These are phyloP conservation scores for Penicillium turbatum DNA, from an alignment of 495 filamentous ascomycete species.

Conservation along the genomic window DNA sequence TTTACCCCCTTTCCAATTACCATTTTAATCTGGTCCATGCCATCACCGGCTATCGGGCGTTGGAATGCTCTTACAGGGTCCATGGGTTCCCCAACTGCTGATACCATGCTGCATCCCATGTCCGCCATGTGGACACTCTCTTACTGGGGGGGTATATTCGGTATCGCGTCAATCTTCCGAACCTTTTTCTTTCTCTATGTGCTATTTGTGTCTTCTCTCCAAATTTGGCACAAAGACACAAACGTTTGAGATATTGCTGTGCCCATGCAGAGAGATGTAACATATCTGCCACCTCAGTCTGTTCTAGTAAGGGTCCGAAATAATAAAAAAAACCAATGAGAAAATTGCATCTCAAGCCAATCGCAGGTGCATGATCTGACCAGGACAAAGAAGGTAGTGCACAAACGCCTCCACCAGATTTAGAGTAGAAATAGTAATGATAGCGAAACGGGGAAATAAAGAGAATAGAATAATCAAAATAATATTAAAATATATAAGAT, in stretches of 20 bases:
- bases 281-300: neutral
- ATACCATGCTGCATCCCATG: neutral
- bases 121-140: neutral
- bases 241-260: neutral
- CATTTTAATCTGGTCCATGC: slow-evolving; percentile 14
- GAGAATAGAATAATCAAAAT: slow-evolving; percentile 4
- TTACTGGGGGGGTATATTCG: neutral
- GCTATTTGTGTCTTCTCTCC: neutral
- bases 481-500: slow-evolving; percentile 9
- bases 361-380: neutral
- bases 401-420: slow-evolving; percentile 3
- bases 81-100: neutral
- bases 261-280: neutral
- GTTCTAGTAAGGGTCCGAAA: neutral
- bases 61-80: neutral
- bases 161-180: neutral
- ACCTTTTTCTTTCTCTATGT: neutral
- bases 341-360: slow-evolving; percentile 5
- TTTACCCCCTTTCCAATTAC: slow-evolving; percentile 3
- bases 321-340: neutral
- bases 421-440: slow-evolving; percentile 13
- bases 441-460: slow-evolving; percentile 9
- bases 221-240: slow-evolving; percentile 22
- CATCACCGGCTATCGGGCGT: slow-evolving; percentile 16
- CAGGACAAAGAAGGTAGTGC: slow-evolving; percentile 2